Evolutionary conservation across 371 early-diverging fungal genomes (phyloP).

Genomic region (Circinella minor): DNA sequence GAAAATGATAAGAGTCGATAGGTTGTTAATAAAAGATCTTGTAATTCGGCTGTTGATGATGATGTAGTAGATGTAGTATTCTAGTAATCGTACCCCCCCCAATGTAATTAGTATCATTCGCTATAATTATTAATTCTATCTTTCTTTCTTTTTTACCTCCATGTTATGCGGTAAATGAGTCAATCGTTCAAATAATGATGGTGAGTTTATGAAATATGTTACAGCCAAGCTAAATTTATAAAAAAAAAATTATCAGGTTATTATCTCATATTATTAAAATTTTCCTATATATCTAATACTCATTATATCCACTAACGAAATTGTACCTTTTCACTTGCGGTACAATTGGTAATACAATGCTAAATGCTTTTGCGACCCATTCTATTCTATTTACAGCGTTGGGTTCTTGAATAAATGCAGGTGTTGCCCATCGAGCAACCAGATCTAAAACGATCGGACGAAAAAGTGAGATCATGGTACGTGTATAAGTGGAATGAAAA

Average conservation of each 20-base stretch:
- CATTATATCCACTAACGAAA: too few relatives aligned
- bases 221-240: slow-evolving; percentile 55
- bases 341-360: slow-evolving; percentile 66
- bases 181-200: slow-evolving; percentile 60
- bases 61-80: slow-evolving; percentile 1
- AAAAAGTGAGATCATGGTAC: slow-evolving; percentile 58
- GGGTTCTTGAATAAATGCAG: slow-evolving; percentile 48
- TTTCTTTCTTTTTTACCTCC: slow-evolving; percentile 6
- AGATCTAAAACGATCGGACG: slow-evolving; percentile 85
- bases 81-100: background rate
- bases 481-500: slow-evolving; percentile 39
- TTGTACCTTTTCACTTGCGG: slow-evolving; percentile 77
- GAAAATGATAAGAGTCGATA: slow-evolving; percentile 66
- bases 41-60: slow-evolving; percentile 30
- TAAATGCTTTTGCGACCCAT: slow-evolving; percentile 65
- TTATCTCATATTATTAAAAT: background rate
- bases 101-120: background rate
- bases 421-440: slow-evolving; percentile 75
- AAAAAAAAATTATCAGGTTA: background rate
- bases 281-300: background rate
- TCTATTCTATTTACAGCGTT: slow-evolving; percentile 53
- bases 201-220: slow-evolving; percentile 58
- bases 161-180: slow-evolving; percentile 34
- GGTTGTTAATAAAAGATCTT: slow-evolving; percentile 60
- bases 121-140: background rate